Evolutionary conservation across 2,329 filamentous ascomycete genomes (phyloP), one percentile per base, ranked within the genome.

Genomic region (Aspergillus transmontanensis): DNA sequence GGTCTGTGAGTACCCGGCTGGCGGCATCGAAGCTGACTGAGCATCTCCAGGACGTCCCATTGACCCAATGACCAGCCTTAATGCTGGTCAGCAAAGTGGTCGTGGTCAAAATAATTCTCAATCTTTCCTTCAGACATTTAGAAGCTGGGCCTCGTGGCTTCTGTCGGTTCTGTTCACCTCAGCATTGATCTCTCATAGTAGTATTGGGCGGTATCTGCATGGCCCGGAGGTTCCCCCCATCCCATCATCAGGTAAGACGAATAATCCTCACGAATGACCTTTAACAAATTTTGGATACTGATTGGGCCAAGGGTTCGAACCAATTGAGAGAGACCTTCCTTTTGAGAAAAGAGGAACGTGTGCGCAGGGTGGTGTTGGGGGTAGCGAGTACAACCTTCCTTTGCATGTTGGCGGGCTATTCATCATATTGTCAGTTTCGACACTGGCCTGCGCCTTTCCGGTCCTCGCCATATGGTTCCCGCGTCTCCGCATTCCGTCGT

Each of bases 391-490:
- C 73, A 85, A 91, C 69, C 87, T 86, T 0, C 80, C 83, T 0
- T 78, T 89, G 45, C 89, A 91, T 68, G 83, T 91, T 55, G 86
- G 86, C 65, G 89, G 88, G 34, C 77, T 91, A 63, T 78, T 89
- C 56, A 78, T 90, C 53, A 89, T 91, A 62, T 79, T 90, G 56
- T 72, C 76, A 0, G 77, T 90, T 57, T 77, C 74, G 5, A 71
- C 68, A 16, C 82, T 76, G 86, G 88, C 87, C 34, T 90, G 88
- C 73, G 87, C 85, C 5, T 88, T 91, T 59, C 89, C 89, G 1
- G 79, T 91, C 39, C 78, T 91, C 60, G 89, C 87, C 11, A 84
- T 85, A 59, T 84, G 86, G 66, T 81, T 84, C 43, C 85, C 84
- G 43, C 82, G 83, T 56, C 82, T 87, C 60, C 84, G 82, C 58